Conservation (phyloP, 371 early-diverging fungal species). For the Dinochytrium kinnereticum region DNA sequence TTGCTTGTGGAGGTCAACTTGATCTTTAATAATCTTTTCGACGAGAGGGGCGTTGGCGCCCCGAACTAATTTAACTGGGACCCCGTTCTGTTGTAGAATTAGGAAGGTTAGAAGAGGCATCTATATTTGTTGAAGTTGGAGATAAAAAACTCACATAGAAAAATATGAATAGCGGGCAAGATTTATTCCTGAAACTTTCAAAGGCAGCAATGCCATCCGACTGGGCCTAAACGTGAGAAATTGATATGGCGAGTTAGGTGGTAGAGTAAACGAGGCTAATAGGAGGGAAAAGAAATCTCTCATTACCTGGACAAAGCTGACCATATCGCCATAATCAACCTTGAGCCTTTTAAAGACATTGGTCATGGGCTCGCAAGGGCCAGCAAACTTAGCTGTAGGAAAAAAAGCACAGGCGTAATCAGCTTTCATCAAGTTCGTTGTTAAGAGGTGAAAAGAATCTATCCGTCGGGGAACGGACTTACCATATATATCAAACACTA, state of each 20-base stretch:
- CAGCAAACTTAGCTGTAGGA: constrained; percentile 57
- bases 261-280: too few species aligned
- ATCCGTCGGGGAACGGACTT: too few species aligned
- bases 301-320: constrained; percentile 48
- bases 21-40: constrained; percentile 56
- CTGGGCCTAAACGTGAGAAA: constrained; percentile 43
- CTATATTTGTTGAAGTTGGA: too few species aligned
- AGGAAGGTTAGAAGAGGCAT: neutral
- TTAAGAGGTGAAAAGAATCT: too few species aligned
- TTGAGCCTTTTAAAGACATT: constrained; percentile 59
- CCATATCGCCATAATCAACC: constrained; percentile 51
- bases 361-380: constrained; percentile 61
- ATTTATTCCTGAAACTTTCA: constrained; percentile 49
- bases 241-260: neutral
- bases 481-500: constrained; percentile 53
- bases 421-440: constrained; percentile 3
- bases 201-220: constrained; percentile 51
- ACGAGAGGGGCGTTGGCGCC: constrained; percentile 62
- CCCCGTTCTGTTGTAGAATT: constrained; percentile 55
- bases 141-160: constrained; percentile 51
- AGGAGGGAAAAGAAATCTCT: neutral
- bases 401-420: neutral
- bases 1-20: constrained; percentile 50
- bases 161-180: constrained; percentile 57
- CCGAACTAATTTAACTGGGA: constrained; percentile 51